These are phyloP conservation scores for Circinella minor DNA, from an alignment of 371 early-diverging fungal genomes.

Conservation along the genomic window DNA sequence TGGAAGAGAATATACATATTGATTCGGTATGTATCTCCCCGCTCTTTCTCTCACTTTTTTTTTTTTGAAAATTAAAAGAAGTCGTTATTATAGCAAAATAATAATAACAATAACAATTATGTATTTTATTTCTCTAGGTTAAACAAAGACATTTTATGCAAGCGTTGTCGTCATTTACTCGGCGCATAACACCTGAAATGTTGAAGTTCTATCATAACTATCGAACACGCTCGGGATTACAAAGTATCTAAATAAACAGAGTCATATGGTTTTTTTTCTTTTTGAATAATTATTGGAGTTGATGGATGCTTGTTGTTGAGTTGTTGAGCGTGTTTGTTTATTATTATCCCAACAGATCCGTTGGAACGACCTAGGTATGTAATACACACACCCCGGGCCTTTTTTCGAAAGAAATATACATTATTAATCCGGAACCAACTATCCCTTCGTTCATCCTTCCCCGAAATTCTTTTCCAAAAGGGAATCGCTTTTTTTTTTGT, in stretches of 20 bases:
- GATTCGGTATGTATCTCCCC: slow-evolving; percentile 38
- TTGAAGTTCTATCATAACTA: slow-evolving; percentile 85
- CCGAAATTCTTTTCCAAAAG: too few species aligned
- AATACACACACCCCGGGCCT: too few species aligned
- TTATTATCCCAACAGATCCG: too few species aligned
- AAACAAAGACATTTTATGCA: slow-evolving; percentile 71
- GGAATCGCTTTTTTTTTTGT: background rate
- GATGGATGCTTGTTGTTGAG: too few species aligned
- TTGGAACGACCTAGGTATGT: too few species aligned
- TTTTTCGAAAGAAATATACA: background rate
- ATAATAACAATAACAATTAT: background rate
- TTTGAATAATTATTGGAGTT: background rate
- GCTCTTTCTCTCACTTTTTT: too few species aligned
- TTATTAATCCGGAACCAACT: too few species aligned
- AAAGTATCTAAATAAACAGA: slow-evolving; percentile 33
- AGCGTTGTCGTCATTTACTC: slow-evolving; percentile 63
- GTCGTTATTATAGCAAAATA: background rate
- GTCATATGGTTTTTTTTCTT: too few species aligned
- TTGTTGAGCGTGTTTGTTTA: too few species aligned
- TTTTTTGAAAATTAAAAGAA: too few species aligned
- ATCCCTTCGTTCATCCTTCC: too few species aligned
- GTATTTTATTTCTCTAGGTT: slow-evolving; percentile 44
- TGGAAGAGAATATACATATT: slow-evolving; percentile 83
- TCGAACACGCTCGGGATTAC: slow-evolving; percentile 57
- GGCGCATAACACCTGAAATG: slow-evolving; percentile 93